Conservation (phyloP, 306 rosid genomes). For the Begonia masoniana region DNA sequence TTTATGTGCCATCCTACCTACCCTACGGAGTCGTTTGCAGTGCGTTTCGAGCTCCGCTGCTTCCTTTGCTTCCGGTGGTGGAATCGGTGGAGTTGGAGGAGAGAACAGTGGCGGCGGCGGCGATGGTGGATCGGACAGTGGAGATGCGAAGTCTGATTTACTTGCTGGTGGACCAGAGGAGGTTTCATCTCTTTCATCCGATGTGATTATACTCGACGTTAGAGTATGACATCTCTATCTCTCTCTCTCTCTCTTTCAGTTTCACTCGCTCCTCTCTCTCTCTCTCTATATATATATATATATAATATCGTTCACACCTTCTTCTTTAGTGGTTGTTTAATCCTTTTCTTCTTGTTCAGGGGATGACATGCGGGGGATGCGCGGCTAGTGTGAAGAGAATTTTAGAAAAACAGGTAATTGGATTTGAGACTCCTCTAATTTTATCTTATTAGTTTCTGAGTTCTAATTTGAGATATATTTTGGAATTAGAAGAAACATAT, state of each 20-base stretch:
- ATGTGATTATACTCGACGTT: slow-evolving; percentile 81
- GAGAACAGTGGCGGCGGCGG: slow-evolving; percentile 24
- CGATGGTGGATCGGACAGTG: slow-evolving; percentile 38
- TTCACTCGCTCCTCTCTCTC: not conserved
- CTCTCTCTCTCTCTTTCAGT: not conserved
- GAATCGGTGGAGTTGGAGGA: slow-evolving; percentile 37
- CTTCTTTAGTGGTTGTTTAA: not conserved
- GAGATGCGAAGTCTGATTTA: slow-evolving; percentile 32
- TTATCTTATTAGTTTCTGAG: too few relatives aligned
- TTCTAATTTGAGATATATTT: too few relatives aligned
- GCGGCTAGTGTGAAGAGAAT: slow-evolving; percentile 18
- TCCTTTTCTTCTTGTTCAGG: slow-evolving; percentile 17
- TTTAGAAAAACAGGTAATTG: slow-evolving; percentile 42
- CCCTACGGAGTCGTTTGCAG: slow-evolving; percentile 19
- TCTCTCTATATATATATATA: not conserved
- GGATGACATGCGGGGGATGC: slow-evolving; percentile 28
- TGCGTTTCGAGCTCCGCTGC: slow-evolving; percentile 50
- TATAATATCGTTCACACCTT: not conserved
- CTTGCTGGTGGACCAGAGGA: slow-evolving; percentile 43
- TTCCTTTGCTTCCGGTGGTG: slow-evolving; percentile 48
- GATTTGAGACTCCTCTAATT: slow-evolving; percentile 1
- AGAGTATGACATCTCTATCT: slow-evolving; percentile 49
- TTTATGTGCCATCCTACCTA: slow-evolving; percentile 15
- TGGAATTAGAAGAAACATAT: too few relatives aligned
- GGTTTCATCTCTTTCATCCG: slow-evolving; percentile 33